These are phyloP conservation scores for Rhodotorula paludigena DNA, from an alignment of 768 basidiomycete species.

Conservation along the genomic window DNA sequence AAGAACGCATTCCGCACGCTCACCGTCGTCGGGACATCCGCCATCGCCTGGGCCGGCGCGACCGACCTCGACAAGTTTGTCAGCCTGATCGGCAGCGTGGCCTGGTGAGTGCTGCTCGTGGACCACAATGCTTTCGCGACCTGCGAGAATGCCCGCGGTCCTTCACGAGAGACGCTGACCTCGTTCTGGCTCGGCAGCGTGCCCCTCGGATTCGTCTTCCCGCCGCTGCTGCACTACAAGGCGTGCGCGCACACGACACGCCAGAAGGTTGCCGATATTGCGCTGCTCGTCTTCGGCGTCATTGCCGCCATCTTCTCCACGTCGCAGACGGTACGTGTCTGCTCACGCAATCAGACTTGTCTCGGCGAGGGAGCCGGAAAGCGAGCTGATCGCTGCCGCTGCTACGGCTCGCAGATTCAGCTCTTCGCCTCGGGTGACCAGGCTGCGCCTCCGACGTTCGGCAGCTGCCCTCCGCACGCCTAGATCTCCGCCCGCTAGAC, in stretches of 20 bases:
- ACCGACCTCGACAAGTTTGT: constrained; percentile 93
- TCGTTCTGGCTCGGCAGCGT: constrained; percentile 54
- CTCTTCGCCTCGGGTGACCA: constrained; percentile 7
- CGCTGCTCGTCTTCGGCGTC: constrained; percentile 48
- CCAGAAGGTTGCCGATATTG: constrained; percentile 45
- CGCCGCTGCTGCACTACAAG: constrained; percentile 40
- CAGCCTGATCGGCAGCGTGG: constrained; percentile 64
- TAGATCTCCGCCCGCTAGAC: not conserved
- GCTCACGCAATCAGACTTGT: not conserved
- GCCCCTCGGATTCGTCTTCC: constrained; percentile 89
- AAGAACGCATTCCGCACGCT: constrained; percentile 65
- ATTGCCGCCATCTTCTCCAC: constrained; percentile 48
- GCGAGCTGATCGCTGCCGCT: not conserved
- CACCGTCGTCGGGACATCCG: constrained; percentile 62
- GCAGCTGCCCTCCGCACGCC: constrained; percentile 22
- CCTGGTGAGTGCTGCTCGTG: constrained; percentile 23
- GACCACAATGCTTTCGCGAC: constrained; percentile 9
- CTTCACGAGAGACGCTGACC: not conserved
- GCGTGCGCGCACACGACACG: constrained; percentile 46
- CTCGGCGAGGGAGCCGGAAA: not conserved
- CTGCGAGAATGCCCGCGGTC: not conserved
- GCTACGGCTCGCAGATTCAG: not conserved
- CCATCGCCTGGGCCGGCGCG: constrained; percentile 72
- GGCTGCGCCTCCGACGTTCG: constrained; percentile 19
- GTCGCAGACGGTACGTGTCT: constrained; percentile 46